These are phyloP conservation scores for Mortierella alpina DNA, from an alignment of 192 early-diverging fungal species.

Conservation along the genomic window DNA sequence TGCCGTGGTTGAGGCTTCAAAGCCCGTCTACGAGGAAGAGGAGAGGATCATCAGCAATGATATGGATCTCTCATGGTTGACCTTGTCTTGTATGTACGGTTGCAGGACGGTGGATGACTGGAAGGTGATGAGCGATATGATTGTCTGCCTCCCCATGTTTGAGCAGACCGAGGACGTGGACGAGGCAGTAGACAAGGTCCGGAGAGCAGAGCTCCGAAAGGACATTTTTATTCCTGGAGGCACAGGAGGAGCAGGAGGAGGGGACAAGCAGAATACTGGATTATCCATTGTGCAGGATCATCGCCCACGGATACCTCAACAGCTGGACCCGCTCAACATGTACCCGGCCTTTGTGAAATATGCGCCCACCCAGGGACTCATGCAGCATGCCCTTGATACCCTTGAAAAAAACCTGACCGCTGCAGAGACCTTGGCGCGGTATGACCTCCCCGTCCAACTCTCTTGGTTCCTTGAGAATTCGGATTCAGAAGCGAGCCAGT, in stretches of 20 bases:
- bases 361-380: constrained; percentile 42
- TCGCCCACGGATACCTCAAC: constrained; percentile 33
- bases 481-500: constrained; percentile 58
- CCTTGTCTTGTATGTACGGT: constrained; percentile 61
- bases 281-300: background rate
- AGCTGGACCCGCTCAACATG: constrained; percentile 50
- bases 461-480: constrained; percentile 69
- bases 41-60: constrained; percentile 66
- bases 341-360: constrained; percentile 52
- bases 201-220: constrained; percentile 31
- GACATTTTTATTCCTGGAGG: constrained; percentile 30
- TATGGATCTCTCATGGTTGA: constrained; percentile 60
- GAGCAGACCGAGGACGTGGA: constrained; percentile 52
- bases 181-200: constrained; percentile 29
- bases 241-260: background rate
- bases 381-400: constrained; percentile 63
- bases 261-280: no score
- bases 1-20: constrained; percentile 60
- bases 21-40: constrained; percentile 56
- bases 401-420: constrained; percentile 71
- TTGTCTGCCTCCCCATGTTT: constrained; percentile 67
- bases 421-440: constrained; percentile 69
- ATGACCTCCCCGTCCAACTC: constrained; percentile 66
- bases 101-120: constrained; percentile 54
- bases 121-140: constrained; percentile 61